Evolutionary conservation across 2,329 filamentous ascomycete genomes (phyloP).

Genomic region (Aspergillus fumigatus): DNA sequence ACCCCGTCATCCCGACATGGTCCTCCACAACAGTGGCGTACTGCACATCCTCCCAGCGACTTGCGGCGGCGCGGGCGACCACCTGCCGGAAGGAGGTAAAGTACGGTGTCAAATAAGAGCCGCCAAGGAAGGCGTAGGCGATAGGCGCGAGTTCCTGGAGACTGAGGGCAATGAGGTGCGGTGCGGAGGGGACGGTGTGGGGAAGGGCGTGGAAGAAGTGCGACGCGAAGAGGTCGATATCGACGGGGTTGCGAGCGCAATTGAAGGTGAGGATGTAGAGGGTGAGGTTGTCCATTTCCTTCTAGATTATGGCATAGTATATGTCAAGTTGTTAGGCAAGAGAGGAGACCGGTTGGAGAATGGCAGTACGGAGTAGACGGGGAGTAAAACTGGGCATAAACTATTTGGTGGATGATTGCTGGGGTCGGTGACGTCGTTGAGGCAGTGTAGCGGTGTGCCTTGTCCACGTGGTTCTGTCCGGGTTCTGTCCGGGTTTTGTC

Average conservation of each 20-base stretch:
- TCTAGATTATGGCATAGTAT: too few relatives aligned
- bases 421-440: not conserved
- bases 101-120: conserved; percentile 72
- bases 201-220: conserved; percentile 62
- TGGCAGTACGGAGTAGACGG: too few relatives aligned
- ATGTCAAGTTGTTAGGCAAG: too few relatives aligned
- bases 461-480: not conserved
- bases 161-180: conserved; percentile 64
- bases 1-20: conserved; percentile 83
- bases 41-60: conserved; percentile 39
- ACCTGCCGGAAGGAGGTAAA: conserved; percentile 67
- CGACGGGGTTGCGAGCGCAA: conserved; percentile 68
- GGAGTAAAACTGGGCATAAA: too few relatives aligned
- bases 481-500: not conserved
- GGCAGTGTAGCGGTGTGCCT: too few relatives aligned
- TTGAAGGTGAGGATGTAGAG: conserved; percentile 86
- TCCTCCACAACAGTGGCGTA: conserved; percentile 68
- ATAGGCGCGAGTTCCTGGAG: conserved; percentile 90
- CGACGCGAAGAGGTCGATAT: conserved; percentile 64
- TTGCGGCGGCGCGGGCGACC: conserved; percentile 62
- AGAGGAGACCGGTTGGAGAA: too few relatives aligned
- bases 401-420: not conserved
- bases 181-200: conserved; percentile 41
- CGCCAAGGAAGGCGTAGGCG: conserved; percentile 77
- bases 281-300: conserved; percentile 52